These are phyloP conservation scores for Thermothelomyces thermophilus DNA, from an alignment of 2,329 filamentous ascomycete species.

Conservation along the genomic window DNA sequence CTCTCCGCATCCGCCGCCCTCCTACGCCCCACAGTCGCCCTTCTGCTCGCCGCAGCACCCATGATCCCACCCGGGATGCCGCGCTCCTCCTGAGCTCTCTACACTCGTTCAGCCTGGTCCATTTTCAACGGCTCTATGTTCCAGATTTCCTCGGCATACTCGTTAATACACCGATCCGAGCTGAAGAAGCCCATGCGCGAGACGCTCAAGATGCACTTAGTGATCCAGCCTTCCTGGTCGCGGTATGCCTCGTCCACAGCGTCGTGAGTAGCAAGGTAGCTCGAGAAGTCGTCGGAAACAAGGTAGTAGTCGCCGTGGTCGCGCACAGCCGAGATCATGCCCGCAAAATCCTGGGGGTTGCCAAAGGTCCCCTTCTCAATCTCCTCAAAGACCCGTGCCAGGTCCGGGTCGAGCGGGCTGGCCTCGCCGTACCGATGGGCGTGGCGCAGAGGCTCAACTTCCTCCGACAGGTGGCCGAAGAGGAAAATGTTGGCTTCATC, in stretches of 20 bases:
- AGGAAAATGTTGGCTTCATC: slow-evolving; percentile 98
- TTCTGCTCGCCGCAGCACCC: not conserved
- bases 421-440: slow-evolving; percentile 73
- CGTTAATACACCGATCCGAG: slow-evolving; percentile 89
- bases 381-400: slow-evolving; percentile 73
- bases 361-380: slow-evolving; percentile 81
- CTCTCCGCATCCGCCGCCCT: too few species aligned
- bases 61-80: not conserved
- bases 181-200: slow-evolving; percentile 96
- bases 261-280: slow-evolving; percentile 83
- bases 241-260: slow-evolving; percentile 88
- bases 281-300: slow-evolving; percentile 94
- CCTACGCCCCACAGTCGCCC: too few species aligned
- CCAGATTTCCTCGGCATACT: slow-evolving; percentile 97
- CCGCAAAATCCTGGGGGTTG: slow-evolving; percentile 68
- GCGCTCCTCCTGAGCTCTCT: not conserved
- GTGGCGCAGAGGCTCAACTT: slow-evolving; percentile 93
- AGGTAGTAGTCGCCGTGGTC: slow-evolving; percentile 97
- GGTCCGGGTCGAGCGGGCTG: slow-evolving; percentile 65
- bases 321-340: slow-evolving; percentile 75
- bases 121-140: slow-evolving; percentile 75
- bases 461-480: slow-evolving; percentile 91
- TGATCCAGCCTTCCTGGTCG: slow-evolving; percentile 87
- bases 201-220: slow-evolving; percentile 83
- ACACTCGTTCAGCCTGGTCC: slow-evolving; percentile 26